These are phyloP conservation scores for Puccinia horiana DNA, from an alignment of 1,284 basidiomycete species.

Conservation along the genomic window DNA sequence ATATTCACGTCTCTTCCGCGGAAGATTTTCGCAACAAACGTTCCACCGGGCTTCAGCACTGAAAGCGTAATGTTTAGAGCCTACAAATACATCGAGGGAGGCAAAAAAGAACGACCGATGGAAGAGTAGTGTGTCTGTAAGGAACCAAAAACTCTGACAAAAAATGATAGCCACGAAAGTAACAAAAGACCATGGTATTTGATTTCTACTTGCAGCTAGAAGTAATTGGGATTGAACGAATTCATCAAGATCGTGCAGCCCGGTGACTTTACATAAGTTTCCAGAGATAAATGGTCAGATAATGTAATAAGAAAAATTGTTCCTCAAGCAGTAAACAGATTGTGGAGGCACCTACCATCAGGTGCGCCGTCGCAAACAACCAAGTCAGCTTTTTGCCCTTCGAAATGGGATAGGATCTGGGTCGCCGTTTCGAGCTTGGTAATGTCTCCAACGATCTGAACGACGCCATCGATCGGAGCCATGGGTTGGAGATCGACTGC, in stretches of 20 bases:
- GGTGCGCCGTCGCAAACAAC: constrained; percentile 67
- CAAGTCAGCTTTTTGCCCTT: constrained; percentile 62
- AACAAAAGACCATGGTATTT: neutral
- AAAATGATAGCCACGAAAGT: constrained; percentile 24
- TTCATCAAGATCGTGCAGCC: constrained; percentile 65
- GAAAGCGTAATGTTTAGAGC: constrained; percentile 64
- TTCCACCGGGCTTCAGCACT: constrained; percentile 62
- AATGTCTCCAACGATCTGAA: constrained; percentile 65
- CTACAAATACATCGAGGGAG: constrained; percentile 51
- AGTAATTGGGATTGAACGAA: constrained; percentile 65
- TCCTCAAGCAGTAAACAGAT: neutral
- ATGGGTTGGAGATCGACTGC: constrained; percentile 66
- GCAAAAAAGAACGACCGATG: neutral
- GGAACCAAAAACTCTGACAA: neutral
- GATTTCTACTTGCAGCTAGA: constrained; percentile 59
- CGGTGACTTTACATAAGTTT: constrained; percentile 61
- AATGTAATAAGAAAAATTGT: neutral
- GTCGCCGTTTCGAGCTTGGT: constrained; percentile 63
- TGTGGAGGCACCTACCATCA: constrained; percentile 60
- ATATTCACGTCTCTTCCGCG: constrained; percentile 61
- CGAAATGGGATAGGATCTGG: constrained; percentile 62
- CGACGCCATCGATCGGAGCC: constrained; percentile 64
- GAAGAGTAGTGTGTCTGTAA: neutral
- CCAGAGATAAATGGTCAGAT: neutral
- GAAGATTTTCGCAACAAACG: constrained; percentile 66